Percentiles rank a stretch among this genome's conserved stretches.
Conservation (phyloP, 2,329 filamentous ascomycete genomes). For the Xylaria digitata region DNA sequence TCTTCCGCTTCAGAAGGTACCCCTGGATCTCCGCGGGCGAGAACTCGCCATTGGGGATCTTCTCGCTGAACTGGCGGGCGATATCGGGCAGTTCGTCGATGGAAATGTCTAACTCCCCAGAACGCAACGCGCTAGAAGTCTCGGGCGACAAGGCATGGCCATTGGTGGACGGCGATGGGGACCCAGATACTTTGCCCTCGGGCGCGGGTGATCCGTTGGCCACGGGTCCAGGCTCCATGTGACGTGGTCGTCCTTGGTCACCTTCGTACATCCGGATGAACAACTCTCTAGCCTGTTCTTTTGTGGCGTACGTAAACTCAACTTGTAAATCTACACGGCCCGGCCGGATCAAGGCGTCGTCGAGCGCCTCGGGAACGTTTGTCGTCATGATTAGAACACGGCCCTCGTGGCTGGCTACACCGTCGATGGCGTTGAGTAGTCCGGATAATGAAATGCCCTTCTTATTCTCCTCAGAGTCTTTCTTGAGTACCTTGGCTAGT, state of each 20-base stretch:
- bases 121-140: constrained; percentile 28
- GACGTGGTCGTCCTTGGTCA: constrained; percentile 47
- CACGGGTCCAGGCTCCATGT: constrained; percentile 13
- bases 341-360: constrained; percentile 78
- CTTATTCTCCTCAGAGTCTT: constrained; percentile 54
- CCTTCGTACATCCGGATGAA: constrained; percentile 71
- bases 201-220: constrained; percentile 14
- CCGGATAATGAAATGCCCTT: constrained; percentile 79
- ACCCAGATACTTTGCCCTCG: neutral
- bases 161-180: constrained; percentile 9
- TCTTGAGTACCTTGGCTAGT: constrained; percentile 58
- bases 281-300: constrained; percentile 65
- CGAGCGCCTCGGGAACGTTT: constrained; percentile 78
- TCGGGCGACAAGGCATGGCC: constrained; percentile 31
- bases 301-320: constrained; percentile 68
- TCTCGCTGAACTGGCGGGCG: constrained; percentile 61
- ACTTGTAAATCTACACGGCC: constrained; percentile 79
- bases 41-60: constrained; percentile 55
- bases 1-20: constrained; percentile 72
- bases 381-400: constrained; percentile 86
- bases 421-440: constrained; percentile 85
- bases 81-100: constrained; percentile 57
- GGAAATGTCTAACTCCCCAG: constrained; percentile 50
- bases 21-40: constrained; percentile 72
- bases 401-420: constrained; percentile 82